Conservation (phyloP, 345 rosid genomes). For the Moricandia arvensis region DNA sequence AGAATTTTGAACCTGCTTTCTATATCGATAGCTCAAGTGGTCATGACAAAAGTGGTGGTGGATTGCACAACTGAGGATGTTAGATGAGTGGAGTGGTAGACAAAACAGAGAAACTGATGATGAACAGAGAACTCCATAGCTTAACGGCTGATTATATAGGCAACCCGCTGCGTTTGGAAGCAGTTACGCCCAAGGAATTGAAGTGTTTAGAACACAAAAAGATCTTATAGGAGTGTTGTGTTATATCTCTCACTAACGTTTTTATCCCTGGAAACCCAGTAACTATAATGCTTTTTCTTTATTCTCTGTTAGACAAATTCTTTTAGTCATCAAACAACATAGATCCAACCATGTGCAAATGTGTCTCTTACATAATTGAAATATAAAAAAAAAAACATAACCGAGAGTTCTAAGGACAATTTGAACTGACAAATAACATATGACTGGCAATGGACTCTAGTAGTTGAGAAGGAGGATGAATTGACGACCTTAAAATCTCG, state of each 20-base stretch:
- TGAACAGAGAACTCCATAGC: neutral
- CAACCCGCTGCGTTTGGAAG: neutral
- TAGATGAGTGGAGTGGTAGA: neutral
- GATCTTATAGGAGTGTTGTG: neutral
- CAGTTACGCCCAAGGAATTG: neutral
- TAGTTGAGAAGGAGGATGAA: neutral
- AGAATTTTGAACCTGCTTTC: neutral
- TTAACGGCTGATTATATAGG: neutral
- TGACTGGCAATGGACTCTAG: neutral
- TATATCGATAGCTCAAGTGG: neutral
- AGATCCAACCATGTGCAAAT: neutral
- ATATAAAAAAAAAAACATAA: neutral
- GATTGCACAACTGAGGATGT: neutral
- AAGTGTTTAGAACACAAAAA: neutral
- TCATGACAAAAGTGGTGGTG: neutral
- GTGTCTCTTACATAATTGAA: neutral
- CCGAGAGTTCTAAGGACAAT: neutral
- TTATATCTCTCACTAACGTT: neutral
- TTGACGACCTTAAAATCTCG: too few species aligned
- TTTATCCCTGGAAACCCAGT: neutral
- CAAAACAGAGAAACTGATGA: neutral
- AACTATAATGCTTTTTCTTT: too few species aligned
- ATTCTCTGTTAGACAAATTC: neutral
- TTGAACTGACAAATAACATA: neutral
- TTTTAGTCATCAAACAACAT: neutral